Evolutionary conservation across 2,329 filamentous ascomycete genomes (phyloP), one percentile per base, ranked within the genome.

Genomic region (Ascomycota sp.): DNA sequence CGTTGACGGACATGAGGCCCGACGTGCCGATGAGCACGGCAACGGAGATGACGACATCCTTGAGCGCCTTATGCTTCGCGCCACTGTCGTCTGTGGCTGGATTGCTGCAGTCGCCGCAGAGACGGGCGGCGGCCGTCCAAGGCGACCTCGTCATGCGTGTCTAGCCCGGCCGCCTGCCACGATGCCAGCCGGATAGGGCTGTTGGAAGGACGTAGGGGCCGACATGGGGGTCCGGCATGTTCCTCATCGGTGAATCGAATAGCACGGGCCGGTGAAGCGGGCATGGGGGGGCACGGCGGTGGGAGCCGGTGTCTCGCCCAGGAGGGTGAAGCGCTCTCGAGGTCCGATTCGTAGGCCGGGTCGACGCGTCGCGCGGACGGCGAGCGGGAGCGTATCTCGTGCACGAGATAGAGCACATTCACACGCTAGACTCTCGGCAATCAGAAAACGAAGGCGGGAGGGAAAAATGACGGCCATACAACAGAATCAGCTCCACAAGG

Each of bases 321-420:
- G 5, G 20, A 9, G 8, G 29, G 26, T 7, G 15, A 3, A 19
- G 25, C 25, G 13, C 32, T 34, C 20, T 36, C 34, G 3, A 30
- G 8, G 15, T 34, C 32, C 11, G 20, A 15, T 4, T 28, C 20
- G 10, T 7, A 23, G 15, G 12, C 20, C 10, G 7, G 8, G 6
- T 17, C 5, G 10, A 9, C 24, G 9, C 25, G 15, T 2, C 30
- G 30, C 13, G 30, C 29, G 1, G 11, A 12, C 2, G 26, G 31
- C 7, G 30, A 27, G 20, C 28, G 75, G 1, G 75, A 71, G 40
- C 73, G 76, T 29, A 86, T 63, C 49, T 85, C 78, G 49, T 85
- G 82, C 37, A 75, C 55, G 5, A 86, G 66, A 40, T 85, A 86
- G 30, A 72, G 63, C 13, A 59, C 3, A 43, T 50, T 42, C 38